Evolutionary conservation across 805 yeast genomes (phyloP).

Genomic region (Blastobotrys muscicola): DNA sequence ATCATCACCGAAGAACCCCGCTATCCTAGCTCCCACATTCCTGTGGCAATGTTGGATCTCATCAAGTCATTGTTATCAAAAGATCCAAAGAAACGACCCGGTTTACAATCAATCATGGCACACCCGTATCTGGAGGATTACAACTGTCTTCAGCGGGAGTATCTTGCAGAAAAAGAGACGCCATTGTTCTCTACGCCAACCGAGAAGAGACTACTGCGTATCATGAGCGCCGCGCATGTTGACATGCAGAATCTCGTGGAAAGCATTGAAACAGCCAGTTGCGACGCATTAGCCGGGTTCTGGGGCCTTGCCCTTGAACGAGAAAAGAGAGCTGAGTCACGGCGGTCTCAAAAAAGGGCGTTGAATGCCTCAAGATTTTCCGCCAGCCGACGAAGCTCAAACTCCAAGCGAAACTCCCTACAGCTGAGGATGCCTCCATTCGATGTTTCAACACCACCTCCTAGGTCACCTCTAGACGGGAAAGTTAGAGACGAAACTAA

Average conservation of each 20-base stretch:
- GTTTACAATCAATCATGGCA: conserved; percentile 39
- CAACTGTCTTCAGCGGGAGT: conserved; percentile 35
- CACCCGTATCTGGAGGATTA: conserved; percentile 42
- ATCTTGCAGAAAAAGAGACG: conserved; percentile 26
- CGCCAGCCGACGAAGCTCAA: conserved; percentile 3
- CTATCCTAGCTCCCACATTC: conserved; percentile 36
- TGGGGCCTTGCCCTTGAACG: conserved; percentile 60
- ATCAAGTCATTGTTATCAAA: conserved; percentile 51
- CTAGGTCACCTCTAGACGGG: neutral
- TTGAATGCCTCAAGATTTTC: conserved; percentile 10
- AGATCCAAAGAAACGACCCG: conserved; percentile 55
- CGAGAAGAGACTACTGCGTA: conserved; percentile 55
- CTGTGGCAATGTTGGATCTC: conserved; percentile 32
- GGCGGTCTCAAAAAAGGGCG: conserved; percentile 9
- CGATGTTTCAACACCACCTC: neutral
- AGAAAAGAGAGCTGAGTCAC: conserved; percentile 25
- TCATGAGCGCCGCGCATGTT: conserved; percentile 50
- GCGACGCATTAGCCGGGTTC: conserved; percentile 65
- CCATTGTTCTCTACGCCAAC: conserved; percentile 46
- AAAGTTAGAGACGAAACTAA: neutral
- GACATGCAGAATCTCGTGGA: conserved; percentile 51
- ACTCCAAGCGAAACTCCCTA: neutral
- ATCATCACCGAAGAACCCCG: conserved; percentile 60
- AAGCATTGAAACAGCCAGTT: conserved; percentile 47
- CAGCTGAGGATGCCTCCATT: neutral